Evolutionary conservation across 176 grass and related monocot species (phyloP), one percentile per base, ranked within the genome.

Genomic region (Carex littledalei): DNA sequence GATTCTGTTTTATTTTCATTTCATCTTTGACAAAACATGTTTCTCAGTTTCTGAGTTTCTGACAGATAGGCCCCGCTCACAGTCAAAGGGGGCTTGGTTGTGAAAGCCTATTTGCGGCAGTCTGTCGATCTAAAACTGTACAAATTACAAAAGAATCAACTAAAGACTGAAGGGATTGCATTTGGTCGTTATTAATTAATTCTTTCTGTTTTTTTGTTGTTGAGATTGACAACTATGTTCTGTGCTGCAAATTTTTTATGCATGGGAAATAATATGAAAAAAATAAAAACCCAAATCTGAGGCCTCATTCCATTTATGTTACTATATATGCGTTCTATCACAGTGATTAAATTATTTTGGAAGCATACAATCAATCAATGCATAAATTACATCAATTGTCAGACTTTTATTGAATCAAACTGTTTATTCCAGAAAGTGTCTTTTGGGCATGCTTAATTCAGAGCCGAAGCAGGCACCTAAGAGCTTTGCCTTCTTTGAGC

Each of bases 381-480:
- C 32, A 39, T 39, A 68, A 16, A 68, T 14, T 68, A 17, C 32
- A 68, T 68, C 35, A 73, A 47, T 54, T 76, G 8, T 76, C 22
- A 53, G 24, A 15, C 12, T 53, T 2, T 54, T 76, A 76, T 15
- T 29, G 12, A 76, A 76, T 54, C 47, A 52, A 54, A 24, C 6
- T 54, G 21, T 69, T 17, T 37, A 54, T 76, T 18, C 4, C 20
- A 74, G 41, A 47, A 20, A 0, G 67, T 22, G 10, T 50, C 41
- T 47, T 14, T 14, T 26, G 6, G n/a, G 41, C 9, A 75, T 24
- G n/a, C 13, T 75, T 2, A 50, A 53, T 29, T 92, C 66, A 84
- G 37, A 94, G 49, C 31, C 64, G 84, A 69, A 97, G 94, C 22
- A 97, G n/a, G 64, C 92, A 94, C 81, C 94, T 89, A 1, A 94